Base-by-base conservation (phyloP, 129 eudicot species). In the Oenanthe sinensis region DNA sequence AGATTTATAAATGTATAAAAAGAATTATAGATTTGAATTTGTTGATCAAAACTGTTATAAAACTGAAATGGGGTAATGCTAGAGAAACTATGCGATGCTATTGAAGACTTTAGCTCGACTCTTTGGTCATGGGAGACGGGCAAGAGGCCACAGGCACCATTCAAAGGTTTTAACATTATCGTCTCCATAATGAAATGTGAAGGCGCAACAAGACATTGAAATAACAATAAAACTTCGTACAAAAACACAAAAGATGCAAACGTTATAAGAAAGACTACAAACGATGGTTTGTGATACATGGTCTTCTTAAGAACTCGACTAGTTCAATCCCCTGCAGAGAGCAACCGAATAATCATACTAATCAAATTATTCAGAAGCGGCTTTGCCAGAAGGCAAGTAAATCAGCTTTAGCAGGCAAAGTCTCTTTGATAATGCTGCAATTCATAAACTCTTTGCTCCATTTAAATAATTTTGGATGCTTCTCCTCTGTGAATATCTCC, bases 41-140 rank as follows among this genome's bases (percentile, higher is more conserved):
- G n/a, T n/a, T n/a, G n/a, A n/a, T n/a, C n/a, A n/a, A n/a, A n/a
- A n/a, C n/a, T n/a, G n/a, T n/a, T n/a, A n/a, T n/a, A n/a, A n/a
- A n/a, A n/a, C n/a, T n/a, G n/a, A n/a, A n/a, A n/a, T n/a, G n/a
- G n/a, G n/a, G 43, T 67, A 42, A 30, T 26, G 72, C 72, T 30
- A 67, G 43, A 14, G 96, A 92, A 91, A 77, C 48, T 87, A 13
- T 42, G 70, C 24, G 92, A 92, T 28, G 91, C 91, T 12, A 72
- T 83, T 82, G 88, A 88, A 40, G 92, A 89, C 80, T 87, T 86
- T 87, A 89, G 75, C 58, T 92, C 62, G 91, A 92, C 75, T 85
- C 90, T 74, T 74, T 90, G 79, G 90, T 90, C 39, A 88, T 90
- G 93, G 97, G 96, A 26, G 90, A 92, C 88, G 67, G 97, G 92